Evolutionary conservation across 768 basidiomycete genomes (phyloP).

Genomic region (Tulasnella sp.): DNA sequence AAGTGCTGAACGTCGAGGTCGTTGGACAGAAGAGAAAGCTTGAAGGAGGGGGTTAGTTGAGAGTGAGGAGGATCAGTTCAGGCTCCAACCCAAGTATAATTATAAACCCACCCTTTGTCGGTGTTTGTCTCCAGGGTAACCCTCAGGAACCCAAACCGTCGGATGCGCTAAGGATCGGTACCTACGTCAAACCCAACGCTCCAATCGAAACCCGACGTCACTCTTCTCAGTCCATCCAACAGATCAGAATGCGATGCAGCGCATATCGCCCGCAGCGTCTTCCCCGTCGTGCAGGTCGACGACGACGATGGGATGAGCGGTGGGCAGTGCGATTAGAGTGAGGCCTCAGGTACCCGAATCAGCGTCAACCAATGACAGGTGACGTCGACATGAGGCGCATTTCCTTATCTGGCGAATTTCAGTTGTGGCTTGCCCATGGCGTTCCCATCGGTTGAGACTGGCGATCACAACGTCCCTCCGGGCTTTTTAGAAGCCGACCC

Average conservation of each 20-base stretch:
- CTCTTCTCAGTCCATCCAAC: not conserved
- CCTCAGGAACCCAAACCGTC: not conserved
- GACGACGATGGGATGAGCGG: not conserved
- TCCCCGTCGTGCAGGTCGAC: not conserved
- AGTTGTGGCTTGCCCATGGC: not conserved
- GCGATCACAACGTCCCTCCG: not conserved
- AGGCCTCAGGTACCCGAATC: not conserved
- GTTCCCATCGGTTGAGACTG: conserved; percentile 2
- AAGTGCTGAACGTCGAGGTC: not conserved
- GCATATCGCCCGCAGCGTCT: not conserved
- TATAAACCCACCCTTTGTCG: not conserved
- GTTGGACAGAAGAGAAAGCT: not conserved
- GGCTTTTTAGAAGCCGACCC: not conserved
- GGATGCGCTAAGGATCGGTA: not conserved
- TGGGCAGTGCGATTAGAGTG: not conserved
- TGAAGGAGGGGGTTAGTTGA: not conserved
- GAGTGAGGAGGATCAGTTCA: not conserved
- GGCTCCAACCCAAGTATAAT: not conserved
- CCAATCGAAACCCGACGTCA: not conserved
- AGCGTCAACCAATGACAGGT: not conserved
- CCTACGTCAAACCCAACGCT: not conserved
- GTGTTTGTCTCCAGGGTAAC: conserved; percentile 33
- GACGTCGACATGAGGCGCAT: not conserved
- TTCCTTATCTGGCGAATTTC: not conserved
- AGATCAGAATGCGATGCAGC: not conserved